Evolutionary conservation across 768 basidiomycete genomes (phyloP), one percentile per base, ranked within the genome.

Genomic region (Lactarius vividus): DNA sequence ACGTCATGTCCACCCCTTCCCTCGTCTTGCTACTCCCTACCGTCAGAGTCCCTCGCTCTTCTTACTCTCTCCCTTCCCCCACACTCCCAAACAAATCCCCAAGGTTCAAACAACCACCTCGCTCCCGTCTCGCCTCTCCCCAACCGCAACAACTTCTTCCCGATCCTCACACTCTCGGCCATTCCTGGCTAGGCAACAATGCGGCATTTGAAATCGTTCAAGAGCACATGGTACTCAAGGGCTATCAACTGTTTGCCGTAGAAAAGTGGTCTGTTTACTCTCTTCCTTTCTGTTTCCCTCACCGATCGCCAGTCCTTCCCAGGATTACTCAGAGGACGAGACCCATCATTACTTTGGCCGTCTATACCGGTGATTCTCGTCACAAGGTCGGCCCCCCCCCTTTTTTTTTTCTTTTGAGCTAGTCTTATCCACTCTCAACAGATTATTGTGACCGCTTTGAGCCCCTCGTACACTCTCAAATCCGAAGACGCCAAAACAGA

Each of bases 191-290:
- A 20, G 80, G 80, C 1, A 72, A 77, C 11, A 79, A 80, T 23
- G 77, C 78, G 57, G 78, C 76, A 57, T 85, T 87, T 67, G 80
- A 82, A 71, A 75, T 85, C 62, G 79, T 80, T 9, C 77, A 82
- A 42, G 80, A 83, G 39, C 75, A 76, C 20, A 70, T 86, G 55
- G 77, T 85, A 54, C 72, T 91, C 28, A 73, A 79, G 23, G 87
- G 88, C 1, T 92, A 87, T 76, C 92, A 93, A 77, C 80, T 94
- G 63, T 94, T 93, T 73, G 92, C 91, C 0, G 92, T 94, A 10
- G 89, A 94, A 79, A 89, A 89, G 75, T 94, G 92, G 91, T 86
- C 26, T 5, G 49, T 52, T 52, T 26, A 72, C 64, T 76, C 13
- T 33, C 56, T 37, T 11, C 35, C 35, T 20, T 39, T n/a, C 23